Evolutionary conservation across 768 basidiomycete species (phyloP), one percentile per base, ranked within the genome.

Genomic region (Suillus subluteus): DNA sequence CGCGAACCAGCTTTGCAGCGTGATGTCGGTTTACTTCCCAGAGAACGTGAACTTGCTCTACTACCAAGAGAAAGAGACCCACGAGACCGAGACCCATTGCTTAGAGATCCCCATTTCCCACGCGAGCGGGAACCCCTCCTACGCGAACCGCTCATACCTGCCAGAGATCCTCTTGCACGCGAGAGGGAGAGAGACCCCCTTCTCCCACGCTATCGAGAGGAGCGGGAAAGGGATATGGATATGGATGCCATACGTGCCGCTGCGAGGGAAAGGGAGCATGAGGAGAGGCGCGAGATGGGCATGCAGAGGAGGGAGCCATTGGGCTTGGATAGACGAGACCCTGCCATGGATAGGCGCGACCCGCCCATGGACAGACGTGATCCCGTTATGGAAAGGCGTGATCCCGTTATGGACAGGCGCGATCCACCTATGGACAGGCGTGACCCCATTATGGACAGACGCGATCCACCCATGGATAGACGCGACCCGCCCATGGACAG

Each of bases 211-310:
- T 59, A 59, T 41, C 62, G 54, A 35, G 44, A 58, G 9, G 62
- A 63, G 52, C 62, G 48, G 23, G 62, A 62, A 44, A 50, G 62
- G 35, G 35, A 40, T 40, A 15, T 41, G 52, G 62, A 63, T 35
- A 58, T 63, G 62, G 44, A 63, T 35, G 40, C 18, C 8, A 59
- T 59, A 41, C 58, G 58, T 59, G 58, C 58, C 0, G 58, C 16
- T 59, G 40, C 26, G 11, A 23, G 58, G 18, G 58, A 59, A 26
- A 40, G 58, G 40, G 58, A 59, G 23, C 58, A 59, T 41, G 38
- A 59, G 0, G 58, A 58, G 2, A 58, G 58, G 38, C 58, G 58
- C 9, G 58, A 59, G 4, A 59, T 59, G 58, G 38, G 16, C 26
- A 59, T 59, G 23, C 40, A 59, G 40, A 59, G 58, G 26, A 56